Conservation (phyloP, 306 rosid genomes). For the Canavalia ensiformis region DNA sequence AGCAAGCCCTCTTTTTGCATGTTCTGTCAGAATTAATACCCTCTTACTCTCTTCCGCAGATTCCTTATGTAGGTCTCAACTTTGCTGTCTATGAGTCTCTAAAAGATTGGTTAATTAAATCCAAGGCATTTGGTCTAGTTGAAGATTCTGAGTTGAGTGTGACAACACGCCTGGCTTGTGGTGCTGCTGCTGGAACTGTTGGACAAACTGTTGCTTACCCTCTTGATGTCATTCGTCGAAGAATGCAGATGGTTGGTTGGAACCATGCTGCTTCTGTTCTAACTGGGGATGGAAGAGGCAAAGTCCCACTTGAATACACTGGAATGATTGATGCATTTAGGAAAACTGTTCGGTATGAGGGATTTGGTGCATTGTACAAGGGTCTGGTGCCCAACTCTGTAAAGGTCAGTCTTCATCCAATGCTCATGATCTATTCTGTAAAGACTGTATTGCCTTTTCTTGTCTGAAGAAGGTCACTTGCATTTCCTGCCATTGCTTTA, state of each 20-base stretch:
- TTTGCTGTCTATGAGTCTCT: constrained; percentile 96
- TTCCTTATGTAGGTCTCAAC: constrained; percentile 99
- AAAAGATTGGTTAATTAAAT: constrained; percentile 84
- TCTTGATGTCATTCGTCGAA: constrained; percentile 96
- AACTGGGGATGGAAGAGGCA: constrained; percentile 87
- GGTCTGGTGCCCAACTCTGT: constrained; percentile 99
- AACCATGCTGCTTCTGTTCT: constrained; percentile 88
- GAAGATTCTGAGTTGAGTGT: constrained; percentile 86
- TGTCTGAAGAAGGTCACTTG: not conserved
- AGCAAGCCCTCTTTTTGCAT: constrained; percentile 14
- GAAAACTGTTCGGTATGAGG: constrained; percentile 93
- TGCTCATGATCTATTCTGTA: constrained; percentile 21
- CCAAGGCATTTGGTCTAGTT: constrained; percentile 76
- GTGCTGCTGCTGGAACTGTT: constrained; percentile 96
- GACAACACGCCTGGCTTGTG: constrained; percentile 91
- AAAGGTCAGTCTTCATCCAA: constrained; percentile 69
- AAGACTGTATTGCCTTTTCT: not conserved
- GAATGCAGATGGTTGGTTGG: constrained; percentile 99
- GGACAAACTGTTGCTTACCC: constrained; percentile 99
- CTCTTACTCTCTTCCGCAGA: constrained; percentile 56
- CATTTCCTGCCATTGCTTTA: not conserved
- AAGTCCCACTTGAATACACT: constrained; percentile 76
- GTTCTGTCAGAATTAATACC: constrained; percentile 37
- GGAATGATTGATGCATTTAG: constrained; percentile 99
- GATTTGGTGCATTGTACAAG: constrained; percentile 97